phyloP scores from a whole-genome alignment of 2,329 filamentous ascomycete species.

The Fusarium sp. region DNA sequence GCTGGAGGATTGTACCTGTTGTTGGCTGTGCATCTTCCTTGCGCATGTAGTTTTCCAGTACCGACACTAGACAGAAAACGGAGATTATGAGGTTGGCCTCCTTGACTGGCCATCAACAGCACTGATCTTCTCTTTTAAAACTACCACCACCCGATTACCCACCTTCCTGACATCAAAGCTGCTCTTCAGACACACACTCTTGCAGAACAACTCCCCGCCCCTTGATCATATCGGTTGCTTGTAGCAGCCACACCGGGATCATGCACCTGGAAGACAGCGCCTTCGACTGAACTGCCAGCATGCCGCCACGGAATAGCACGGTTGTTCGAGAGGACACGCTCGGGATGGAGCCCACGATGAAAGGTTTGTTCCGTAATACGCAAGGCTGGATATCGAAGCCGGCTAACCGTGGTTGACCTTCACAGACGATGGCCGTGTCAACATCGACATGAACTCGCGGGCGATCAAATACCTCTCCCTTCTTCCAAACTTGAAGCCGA shows the following conservation, averaged over 20 bases:
- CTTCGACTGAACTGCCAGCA: background rate
- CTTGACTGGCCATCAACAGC: background rate
- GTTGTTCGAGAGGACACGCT: background rate
- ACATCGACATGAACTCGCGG: background rate
- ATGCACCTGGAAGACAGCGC: background rate
- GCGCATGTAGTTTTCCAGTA: background rate
- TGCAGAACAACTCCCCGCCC: background rate
- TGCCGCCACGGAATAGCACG: background rate
- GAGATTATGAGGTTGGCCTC: background rate
- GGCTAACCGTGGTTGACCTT: background rate
- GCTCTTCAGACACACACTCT: background rate
- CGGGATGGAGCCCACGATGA: background rate
- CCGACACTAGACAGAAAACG: background rate
- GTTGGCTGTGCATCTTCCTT: background rate
- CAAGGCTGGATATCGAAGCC: background rate
- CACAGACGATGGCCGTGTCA: background rate
- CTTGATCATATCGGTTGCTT: background rate
- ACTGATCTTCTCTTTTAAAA: background rate
- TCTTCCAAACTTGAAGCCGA: background rate
- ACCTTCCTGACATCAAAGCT: background rate
- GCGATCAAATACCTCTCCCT: background rate
- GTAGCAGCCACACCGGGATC: background rate
- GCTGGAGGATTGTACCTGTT: background rate
- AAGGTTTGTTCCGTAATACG: background rate
- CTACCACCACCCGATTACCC: background rate